Base-by-base conservation (phyloP, 192 early-diverging fungal genomes). In the Powellomyces hirtus region DNA sequence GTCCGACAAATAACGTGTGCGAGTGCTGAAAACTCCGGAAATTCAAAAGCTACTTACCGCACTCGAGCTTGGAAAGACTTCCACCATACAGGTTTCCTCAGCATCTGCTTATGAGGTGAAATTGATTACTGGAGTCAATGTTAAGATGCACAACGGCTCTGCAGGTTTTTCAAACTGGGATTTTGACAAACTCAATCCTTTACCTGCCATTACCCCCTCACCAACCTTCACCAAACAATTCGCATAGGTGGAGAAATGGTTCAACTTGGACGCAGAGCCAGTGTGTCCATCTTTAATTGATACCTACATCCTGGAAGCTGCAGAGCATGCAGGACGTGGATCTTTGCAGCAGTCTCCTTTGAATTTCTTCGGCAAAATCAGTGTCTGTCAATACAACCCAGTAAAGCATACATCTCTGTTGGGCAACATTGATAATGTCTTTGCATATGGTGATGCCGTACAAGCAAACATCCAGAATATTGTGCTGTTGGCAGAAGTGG, bases 301-400 rank as follows among this genome's bases (percentile, higher is more conserved):
- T 22, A 31, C 1, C 0, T 55, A 22, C n/a, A 59, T 64, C 51
- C n/a, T 59, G 51, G 62, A 64, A 64, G 62, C 46, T 20, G n/a
- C n/a, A n/a, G n/a, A n/a, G n/a, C n/a, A n/a, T n/a, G n/a, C n/a
- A n/a, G n/a, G n/a, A n/a, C n/a, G n/a, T n/a, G n/a, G n/a, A n/a
- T n/a, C n/a, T n/a, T n/a, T n/a, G n/a, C n/a, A n/a, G n/a, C n/a
- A n/a, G n/a, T n/a, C n/a, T n/a, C n/a, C n/a, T n/a, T n/a, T n/a
- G n/a, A n/a, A n/a, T n/a, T n/a, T n/a, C n/a, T n/a, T n/a, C n/a
- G n/a, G n/a, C n/a, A n/a, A n/a, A n/a, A n/a, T n/a, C n/a, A n/a
- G n/a, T n/a, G 42, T 64, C 13, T 29, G 62, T n/a, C 62, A 64
- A 5, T 20, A 50, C 27, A 64, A 56, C 7, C 51, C 62, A n/a